Evolutionary conservation across 73 alveolate genomes (phyloP), one percentile per base, ranked within the genome.

Genomic region (Paramecium biaurelia): DNA sequence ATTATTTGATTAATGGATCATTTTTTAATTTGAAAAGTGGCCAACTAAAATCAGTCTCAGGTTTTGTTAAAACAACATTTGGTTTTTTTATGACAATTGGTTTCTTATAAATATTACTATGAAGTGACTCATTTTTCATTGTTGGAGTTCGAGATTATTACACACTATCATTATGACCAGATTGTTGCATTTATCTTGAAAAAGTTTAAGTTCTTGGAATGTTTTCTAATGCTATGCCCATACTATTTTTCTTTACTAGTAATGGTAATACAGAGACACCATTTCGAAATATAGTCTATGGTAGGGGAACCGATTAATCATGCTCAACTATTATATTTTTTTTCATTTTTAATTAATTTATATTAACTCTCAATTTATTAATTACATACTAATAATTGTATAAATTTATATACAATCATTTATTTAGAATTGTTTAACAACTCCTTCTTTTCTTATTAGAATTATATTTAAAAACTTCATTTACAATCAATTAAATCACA

Each of bases 61-160:
- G 72, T 24, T 79, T 79, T 18, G 43, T 23, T 41, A 79, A 24
- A 0, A 42, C 37, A 72, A 72, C 34, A 15, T 18, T 24, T 23
- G 74, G 74, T 45, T 47, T 79, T 45, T 24, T 38, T 9, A 45
- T n/a, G 28, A 63, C 47, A 20, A 14, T 2, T 11, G 84, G 84
- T 24, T 23, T 79, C 70, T 26, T 79, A 79, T 23, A 24, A 35
- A 43, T 23, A 79, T 45, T 79, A 21, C 90, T 35, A 42, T 79
- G 26, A 5, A 24, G 14, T 15, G 74, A 79, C 11, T 79, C 90
- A 23, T 79, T 43, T 34, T 79, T 79, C 90, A 79, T 79, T 0
- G 90, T 79, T 11, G 90, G 90, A 24, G 90, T 79, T 23, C 72
- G 5, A 12, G 90, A 79, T 79, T 79, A 23, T 23, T 30, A 28